Evolutionary conservation across 192 early-diverging fungal genomes (phyloP).

Genomic region (Coemansia aciculifera): DNA sequence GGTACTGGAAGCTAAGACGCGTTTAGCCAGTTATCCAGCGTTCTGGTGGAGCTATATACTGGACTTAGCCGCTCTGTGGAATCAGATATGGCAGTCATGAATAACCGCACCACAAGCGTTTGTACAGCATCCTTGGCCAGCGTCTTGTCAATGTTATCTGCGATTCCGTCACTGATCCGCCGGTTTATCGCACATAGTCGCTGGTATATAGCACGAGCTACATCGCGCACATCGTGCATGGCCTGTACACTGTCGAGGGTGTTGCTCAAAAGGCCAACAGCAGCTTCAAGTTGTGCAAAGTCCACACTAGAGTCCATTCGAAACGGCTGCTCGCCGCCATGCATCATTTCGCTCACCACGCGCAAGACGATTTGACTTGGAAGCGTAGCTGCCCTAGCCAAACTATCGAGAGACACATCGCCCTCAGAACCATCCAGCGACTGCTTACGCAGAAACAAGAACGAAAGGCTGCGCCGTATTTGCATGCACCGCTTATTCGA

Average conservation of each 20-base stretch:
- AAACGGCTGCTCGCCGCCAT: constrained; percentile 17
- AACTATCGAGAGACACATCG: neutral
- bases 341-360: constrained; percentile 41
- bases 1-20: neutral
- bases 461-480: constrained; percentile 31
- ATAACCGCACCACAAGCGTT: constrained; percentile 31
- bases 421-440: neutral
- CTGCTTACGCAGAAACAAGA: constrained; percentile 26
- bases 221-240: constrained; percentile 23
- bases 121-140: constrained; percentile 51
- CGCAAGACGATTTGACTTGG: constrained; percentile 37
- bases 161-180: constrained; percentile 40
- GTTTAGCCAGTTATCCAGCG: constrained; percentile 15
- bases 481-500: constrained; percentile 38
- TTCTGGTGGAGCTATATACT: constrained; percentile 2
- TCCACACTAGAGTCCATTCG: constrained; percentile 12
- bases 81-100: constrained; percentile 27
- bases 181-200: constrained; percentile 24
- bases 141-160: constrained; percentile 39
- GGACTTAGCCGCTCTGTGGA: constrained; percentile 2
- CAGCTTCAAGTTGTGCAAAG: constrained; percentile 32
- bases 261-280: constrained; percentile 35
- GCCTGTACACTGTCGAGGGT: constrained; percentile 31
- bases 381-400: constrained; percentile 16
- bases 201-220: constrained; percentile 15